phyloP scores from a whole-genome alignment of 1,284 basidiomycete species.

The Ceratobasidium sp. region DNA sequence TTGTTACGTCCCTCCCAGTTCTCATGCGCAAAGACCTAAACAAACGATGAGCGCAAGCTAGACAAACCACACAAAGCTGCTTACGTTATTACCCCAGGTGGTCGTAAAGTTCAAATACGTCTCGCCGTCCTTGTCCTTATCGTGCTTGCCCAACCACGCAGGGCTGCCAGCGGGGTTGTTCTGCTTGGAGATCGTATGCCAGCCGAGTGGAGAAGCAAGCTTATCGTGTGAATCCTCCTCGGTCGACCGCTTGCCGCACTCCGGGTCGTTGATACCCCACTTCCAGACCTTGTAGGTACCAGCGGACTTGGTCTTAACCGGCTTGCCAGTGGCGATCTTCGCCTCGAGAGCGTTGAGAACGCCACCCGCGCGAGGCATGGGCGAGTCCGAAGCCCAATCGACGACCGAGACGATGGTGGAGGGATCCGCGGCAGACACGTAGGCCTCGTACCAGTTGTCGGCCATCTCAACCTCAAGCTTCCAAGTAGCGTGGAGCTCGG shows the following conservation, averaged over 20 bases:
- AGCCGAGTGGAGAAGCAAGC: slow-evolving; percentile 86
- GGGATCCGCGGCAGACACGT: slow-evolving; percentile 72
- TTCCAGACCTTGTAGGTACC: slow-evolving; percentile 77
- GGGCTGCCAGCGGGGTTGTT: slow-evolving; percentile 65
- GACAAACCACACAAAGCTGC: slow-evolving; percentile 47
- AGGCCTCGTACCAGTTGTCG: slow-evolving; percentile 87
- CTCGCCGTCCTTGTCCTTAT: slow-evolving; percentile 52
- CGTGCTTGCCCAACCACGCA: slow-evolving; percentile 14
- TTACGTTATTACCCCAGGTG: slow-evolving; percentile 91
- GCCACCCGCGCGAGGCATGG: slow-evolving; percentile 39
- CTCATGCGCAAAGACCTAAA: slow-evolving; percentile 82
- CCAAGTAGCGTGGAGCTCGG: slow-evolving; percentile 74
- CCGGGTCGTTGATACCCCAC: slow-evolving; percentile 83
- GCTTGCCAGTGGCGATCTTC: slow-evolving; percentile 55
- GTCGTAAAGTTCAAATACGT: slow-evolving; percentile 76
- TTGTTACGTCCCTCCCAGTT: slow-evolving; percentile 87
- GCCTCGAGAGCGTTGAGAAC: slow-evolving; percentile 58
- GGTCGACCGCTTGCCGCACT: slow-evolving; percentile 69
- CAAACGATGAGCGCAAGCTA: slow-evolving; percentile 20
- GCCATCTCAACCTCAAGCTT: slow-evolving; percentile 89
- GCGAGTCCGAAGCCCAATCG: slow-evolving; percentile 84
- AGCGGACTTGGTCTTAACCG: slow-evolving; percentile 53
- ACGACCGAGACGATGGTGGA: slow-evolving; percentile 82
- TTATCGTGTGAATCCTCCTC: slow-evolving; percentile 75
- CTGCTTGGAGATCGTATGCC: slow-evolving; percentile 74